phyloP scores from a whole-genome alignment of 139 green algal species.

The Coccomyxa sp. region DNA sequence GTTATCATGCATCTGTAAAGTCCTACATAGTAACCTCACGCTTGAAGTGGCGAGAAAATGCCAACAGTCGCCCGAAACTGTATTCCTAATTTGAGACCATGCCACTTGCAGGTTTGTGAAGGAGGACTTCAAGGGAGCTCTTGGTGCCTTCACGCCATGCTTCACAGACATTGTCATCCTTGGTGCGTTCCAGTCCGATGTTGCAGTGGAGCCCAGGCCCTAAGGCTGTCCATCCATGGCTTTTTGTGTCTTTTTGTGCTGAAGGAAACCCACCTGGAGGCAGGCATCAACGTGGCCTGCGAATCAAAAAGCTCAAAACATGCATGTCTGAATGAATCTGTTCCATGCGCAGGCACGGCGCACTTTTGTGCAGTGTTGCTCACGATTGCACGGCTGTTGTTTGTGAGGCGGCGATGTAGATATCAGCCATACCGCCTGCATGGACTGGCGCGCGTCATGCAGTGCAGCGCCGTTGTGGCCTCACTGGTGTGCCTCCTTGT shows the following conservation, averaged over 20 bases:
- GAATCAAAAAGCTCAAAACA: conserved; percentile 13
- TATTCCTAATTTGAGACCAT: background rate
- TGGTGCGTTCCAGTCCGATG: background rate
- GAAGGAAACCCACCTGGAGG: no score
- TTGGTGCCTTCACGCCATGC: conserved; percentile 28
- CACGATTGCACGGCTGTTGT: conserved; percentile 1
- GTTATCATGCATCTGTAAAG: background rate
- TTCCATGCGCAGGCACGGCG: conserved; percentile 12
- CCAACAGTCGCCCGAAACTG: background rate
- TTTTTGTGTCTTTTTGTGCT: no score
- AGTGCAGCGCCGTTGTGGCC: background rate
- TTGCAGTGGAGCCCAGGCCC: no score
- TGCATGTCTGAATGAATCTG: no score
- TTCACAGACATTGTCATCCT: conserved; percentile 29
- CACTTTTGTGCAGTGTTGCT: conserved; percentile 17
- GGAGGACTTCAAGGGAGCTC: conserved; percentile 3
- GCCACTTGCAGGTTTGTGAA: background rate
- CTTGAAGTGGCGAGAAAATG: no score
- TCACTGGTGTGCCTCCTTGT: conserved; percentile 12
- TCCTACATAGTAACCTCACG: background rate
- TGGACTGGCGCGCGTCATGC: conserved; percentile 1
- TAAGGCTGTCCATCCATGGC: no score
- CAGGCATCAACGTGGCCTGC: background rate
- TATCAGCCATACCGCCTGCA: conserved; percentile 4
- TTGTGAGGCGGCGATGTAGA: background rate